These are phyloP conservation scores for Grammothele lineata DNA, from an alignment of 768 basidiomycete genomes.

Conservation along the genomic window DNA sequence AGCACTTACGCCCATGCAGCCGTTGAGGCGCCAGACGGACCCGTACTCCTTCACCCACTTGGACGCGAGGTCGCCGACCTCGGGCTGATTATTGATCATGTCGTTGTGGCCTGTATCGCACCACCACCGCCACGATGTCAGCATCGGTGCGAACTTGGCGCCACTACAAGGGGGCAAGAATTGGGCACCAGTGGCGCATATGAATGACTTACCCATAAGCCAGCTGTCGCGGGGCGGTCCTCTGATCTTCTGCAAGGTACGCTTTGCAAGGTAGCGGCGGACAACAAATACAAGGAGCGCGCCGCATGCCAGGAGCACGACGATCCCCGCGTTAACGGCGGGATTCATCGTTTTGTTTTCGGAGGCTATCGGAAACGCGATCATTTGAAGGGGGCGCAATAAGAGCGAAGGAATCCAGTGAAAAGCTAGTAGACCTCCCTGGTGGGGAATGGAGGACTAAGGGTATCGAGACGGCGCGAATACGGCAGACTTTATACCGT, in stretches of 20 bases:
- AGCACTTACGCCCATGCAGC: constrained; percentile 19
- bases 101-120: background rate
- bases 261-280: constrained; percentile 11
- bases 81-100: background rate
- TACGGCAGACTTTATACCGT: too few relatives aligned
- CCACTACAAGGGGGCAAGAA: too few relatives aligned
- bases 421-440: too few relatives aligned
- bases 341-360: too few relatives aligned
- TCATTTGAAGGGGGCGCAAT: too few relatives aligned
- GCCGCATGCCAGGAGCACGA: constrained; percentile 3
- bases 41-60: constrained; percentile 19
- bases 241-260: constrained; percentile 15
- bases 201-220: constrained; percentile 11
- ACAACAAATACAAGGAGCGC: constrained; percentile 5
- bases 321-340: too few relatives aligned
- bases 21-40: constrained; percentile 14
- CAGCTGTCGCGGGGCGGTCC: constrained; percentile 16
- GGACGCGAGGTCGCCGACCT: constrained; percentile 19
- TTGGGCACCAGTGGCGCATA: background rate
- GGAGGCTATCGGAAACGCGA: too few relatives aligned
- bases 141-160: too few relatives aligned
- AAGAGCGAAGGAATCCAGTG: too few relatives aligned
- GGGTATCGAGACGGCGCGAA: too few relatives aligned
- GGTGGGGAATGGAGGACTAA: too few relatives aligned
- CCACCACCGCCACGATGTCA: background rate